phyloP scores from a whole-genome alignment of 306 rosid genomes.

The Prunus mume region DNA sequence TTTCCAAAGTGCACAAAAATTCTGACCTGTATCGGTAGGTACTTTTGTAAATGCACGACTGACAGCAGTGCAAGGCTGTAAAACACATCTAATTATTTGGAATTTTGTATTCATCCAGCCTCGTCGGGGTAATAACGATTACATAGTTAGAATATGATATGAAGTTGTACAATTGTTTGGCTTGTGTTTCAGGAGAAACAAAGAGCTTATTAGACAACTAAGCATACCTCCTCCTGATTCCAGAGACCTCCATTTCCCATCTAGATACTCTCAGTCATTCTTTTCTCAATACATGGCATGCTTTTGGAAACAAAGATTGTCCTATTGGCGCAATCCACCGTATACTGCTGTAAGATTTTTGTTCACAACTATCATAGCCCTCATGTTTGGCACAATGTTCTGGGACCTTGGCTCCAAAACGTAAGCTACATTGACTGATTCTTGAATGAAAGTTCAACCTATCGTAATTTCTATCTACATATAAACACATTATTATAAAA shows the following conservation, averaged over 20 bases:
- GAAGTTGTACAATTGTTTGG: not conserved
- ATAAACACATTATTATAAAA: not conserved
- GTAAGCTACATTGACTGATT: conserved; percentile 27
- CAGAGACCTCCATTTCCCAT: conserved; percentile 49
- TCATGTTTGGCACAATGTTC: conserved; percentile 73
- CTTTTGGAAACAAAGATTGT: conserved; percentile 69
- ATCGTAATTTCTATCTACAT: not conserved
- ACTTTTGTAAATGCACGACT: not conserved
- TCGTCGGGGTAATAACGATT: not conserved
- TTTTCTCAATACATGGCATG: conserved; percentile 39
- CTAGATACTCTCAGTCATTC: conserved; percentile 31
- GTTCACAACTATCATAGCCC: conserved; percentile 45
- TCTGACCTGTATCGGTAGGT: conserved; percentile 42
- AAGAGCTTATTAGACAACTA: conserved; percentile 43
- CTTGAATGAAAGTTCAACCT: not conserved
- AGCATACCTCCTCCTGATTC: conserved; percentile 51
- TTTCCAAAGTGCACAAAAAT: conserved; percentile 29
- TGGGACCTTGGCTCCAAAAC: conserved; percentile 71
- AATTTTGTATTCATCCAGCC: not conserved
- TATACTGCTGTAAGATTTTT: conserved; percentile 55
- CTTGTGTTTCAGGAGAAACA: conserved; percentile 51
- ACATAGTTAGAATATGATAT: not conserved
- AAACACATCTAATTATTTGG: not conserved
- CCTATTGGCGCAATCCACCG: conserved; percentile 64
- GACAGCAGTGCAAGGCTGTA: not conserved